phyloP scores from a whole-genome alignment of 352 stramenopile genomes.

The Albugo laibachii region DNA sequence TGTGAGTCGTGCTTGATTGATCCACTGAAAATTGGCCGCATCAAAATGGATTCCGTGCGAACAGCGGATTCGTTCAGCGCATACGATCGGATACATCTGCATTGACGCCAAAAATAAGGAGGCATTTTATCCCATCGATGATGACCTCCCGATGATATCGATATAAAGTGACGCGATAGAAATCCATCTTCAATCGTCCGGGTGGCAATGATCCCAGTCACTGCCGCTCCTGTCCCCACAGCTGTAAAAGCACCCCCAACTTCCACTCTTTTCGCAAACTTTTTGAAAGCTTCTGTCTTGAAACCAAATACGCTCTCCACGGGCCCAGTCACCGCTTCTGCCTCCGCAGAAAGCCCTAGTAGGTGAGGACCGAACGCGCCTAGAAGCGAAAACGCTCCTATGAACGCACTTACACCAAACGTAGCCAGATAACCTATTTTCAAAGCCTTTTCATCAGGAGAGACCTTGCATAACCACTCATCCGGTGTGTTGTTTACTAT shows the following conservation, averaged over 20 bases:
- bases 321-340: neutral
- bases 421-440: constrained; percentile 7
- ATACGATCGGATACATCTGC: constrained; percentile 16
- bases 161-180: constrained; percentile 6
- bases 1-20: neutral
- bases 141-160: constrained; percentile 8
- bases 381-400: neutral
- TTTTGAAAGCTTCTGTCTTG: constrained; percentile 4
- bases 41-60: constrained; percentile 18
- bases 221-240: constrained; percentile 5
- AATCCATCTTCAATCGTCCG: constrained; percentile 10
- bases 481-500: constrained; percentile 13
- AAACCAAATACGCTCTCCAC: constrained; percentile 6
- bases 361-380: too few species aligned
- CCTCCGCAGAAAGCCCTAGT: neutral
- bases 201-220: constrained; percentile 14
- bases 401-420: constrained; percentile 1
- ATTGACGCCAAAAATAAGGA: constrained; percentile 17
- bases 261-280: neutral
- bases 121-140: constrained; percentile 10
- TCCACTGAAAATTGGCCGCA: constrained; percentile 1
- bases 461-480: constrained; percentile 8
- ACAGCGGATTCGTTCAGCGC: constrained; percentile 18
- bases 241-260: neutral
- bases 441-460: constrained; percentile 8